These are phyloP conservation scores for Cyphellophora attinorum DNA, from an alignment of 2,329 filamentous ascomycete species.

Conservation along the genomic window DNA sequence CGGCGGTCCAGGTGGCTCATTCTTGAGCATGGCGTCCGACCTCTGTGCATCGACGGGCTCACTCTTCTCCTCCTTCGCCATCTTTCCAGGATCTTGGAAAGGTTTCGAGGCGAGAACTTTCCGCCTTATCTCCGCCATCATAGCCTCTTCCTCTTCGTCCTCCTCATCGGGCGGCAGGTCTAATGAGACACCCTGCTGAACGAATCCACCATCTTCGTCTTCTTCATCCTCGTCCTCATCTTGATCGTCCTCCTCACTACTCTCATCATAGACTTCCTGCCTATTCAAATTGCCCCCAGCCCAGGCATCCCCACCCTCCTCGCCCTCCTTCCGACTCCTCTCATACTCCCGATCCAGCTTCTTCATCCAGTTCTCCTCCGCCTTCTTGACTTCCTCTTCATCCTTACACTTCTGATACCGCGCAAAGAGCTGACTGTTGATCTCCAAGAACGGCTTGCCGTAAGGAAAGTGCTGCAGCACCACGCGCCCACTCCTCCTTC, in stretches of 20 bases:
- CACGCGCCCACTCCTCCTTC: conserved; percentile 77
- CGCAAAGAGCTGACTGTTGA: conserved; percentile 74
- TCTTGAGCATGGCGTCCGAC: neutral
- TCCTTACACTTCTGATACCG: conserved; percentile 76
- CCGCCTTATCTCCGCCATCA: conserved; percentile 85
- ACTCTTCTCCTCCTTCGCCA: conserved; percentile 21
- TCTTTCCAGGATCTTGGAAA: conserved; percentile 52
- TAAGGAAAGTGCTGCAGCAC: conserved; percentile 81
- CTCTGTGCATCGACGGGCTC: conserved; percentile 27
- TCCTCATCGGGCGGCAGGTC: conserved; percentile 72
- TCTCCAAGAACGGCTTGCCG: conserved; percentile 77
- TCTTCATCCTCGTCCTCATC: conserved; percentile 35
- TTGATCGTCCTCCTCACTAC: conserved; percentile 35
- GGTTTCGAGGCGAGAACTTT: conserved; percentile 87
- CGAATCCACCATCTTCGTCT: conserved; percentile 34
- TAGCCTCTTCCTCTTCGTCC: conserved; percentile 70
- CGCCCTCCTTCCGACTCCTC: conserved; percentile 61
- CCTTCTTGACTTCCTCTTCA: conserved; percentile 72
- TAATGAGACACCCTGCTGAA: conserved; percentile 37
- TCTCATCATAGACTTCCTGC: conserved; percentile 31
- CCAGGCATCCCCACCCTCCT: conserved; percentile 65
- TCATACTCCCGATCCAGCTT: conserved; percentile 84
- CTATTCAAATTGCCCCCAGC: conserved; percentile 82
- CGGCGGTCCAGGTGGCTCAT: conserved; percentile 4
- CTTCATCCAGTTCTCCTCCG: conserved; percentile 79